A percentile compares a stretch with the other conserved stretches of the same genome.
Evolutionary conservation across 2,329 filamentous ascomycete genomes (phyloP).

Genomic region (Ophiostoma himal-ulmi): DNA sequence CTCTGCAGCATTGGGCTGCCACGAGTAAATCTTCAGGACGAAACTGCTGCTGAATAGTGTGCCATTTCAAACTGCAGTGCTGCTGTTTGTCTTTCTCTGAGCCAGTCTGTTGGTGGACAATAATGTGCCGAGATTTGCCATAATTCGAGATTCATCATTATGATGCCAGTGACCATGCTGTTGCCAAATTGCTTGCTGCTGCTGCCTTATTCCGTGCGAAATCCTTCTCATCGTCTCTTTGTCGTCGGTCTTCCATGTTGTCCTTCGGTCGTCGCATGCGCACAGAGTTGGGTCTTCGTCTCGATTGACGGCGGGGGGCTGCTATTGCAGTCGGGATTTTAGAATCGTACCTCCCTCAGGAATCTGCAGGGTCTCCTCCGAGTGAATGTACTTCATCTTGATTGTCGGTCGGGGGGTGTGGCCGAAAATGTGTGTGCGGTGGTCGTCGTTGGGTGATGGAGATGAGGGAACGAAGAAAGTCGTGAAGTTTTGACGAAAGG

Average conservation of each 20-base stretch:
- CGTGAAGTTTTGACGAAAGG: constrained; percentile 17
- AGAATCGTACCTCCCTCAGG: constrained; percentile 76
- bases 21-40: background rate
- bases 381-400: constrained; percentile 99
- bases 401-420: constrained; percentile 35
- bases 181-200: background rate
- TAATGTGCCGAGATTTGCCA: background rate
- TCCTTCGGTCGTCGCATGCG: constrained; percentile 18
- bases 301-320: constrained; percentile 12
- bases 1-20: background rate
- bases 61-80: background rate
- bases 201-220: background rate
- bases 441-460: constrained; percentile 24
- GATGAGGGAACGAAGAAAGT: constrained; percentile 17
- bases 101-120: background rate
- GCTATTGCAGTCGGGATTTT: background rate
- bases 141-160: background rate
- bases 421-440: constrained; percentile 18
- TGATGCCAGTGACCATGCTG: background rate
- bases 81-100: background rate
- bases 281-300: constrained; percentile 7
- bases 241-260: background rate
- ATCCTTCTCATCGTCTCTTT: background rate
- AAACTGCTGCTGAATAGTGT: background rate
- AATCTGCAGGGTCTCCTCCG: constrained; percentile 88